Evolutionary conservation across 1,139 yeast species (phyloP), one percentile per base, ranked within the genome.

Genomic region (Geotrichum aggregatum): DNA sequence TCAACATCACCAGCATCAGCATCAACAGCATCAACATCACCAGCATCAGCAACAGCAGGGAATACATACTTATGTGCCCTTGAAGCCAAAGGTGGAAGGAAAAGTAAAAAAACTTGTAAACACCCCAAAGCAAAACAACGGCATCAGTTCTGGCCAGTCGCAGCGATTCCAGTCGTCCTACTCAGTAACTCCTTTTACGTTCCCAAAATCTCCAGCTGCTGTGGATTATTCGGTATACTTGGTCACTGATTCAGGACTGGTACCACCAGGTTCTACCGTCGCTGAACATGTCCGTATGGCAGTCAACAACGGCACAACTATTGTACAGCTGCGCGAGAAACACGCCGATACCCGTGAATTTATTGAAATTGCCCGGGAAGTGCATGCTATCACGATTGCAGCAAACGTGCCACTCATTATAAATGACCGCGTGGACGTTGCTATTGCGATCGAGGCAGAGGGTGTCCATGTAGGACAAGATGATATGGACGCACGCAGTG

Each of bases 391-490:
- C 49, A 87, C 96, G 35, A 69, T 72, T 44, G 65, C 69, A 39
- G 77, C 75, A 44, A 76, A 78, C 0, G 80, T 91, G 18, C 97
- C 97, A 0, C 72, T 91, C 58, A 80, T 91, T 33, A 89, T 91
- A 63, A 88, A 91, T 63, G 97, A 91, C 64, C 72, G 97, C 45
- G 78, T 88, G 6, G 98, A 91, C 64, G 88, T 91, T 5, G 97
- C 96, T 0, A 71, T 89, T 49, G 97, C 97, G 0, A 75, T 87
- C 52, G 94, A 79, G 61, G 96, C 96, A 0, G 96, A 89, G 55
- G 96, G 96, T 34, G 84, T 91, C 14, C 98, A 91, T 70, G 88
- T 91, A 19, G 98, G 98, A 1, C 97, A 89, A 66, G 92, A 84
- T 54, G 98, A 91, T 64, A 86, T 91, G 87, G 73, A 71, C 42